phyloP scores from a whole-genome alignment of 495 filamentous ascomycete species.

The Talaromyces thailandensis region DNA sequence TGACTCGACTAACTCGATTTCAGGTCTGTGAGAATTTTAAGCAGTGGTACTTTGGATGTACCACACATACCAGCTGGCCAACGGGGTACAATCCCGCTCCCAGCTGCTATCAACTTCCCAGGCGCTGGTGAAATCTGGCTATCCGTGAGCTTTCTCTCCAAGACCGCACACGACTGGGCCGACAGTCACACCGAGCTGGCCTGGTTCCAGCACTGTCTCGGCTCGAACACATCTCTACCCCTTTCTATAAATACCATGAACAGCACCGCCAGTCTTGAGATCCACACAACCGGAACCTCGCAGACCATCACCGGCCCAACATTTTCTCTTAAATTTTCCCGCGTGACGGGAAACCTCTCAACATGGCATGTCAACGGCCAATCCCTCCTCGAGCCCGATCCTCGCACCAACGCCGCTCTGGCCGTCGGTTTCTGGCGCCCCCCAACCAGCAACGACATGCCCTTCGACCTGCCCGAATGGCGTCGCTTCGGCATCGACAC shows the following conservation, averaged over 20 bases:
- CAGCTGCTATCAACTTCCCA: neutral
- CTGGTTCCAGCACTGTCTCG: conserved; percentile 20
- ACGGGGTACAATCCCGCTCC: conserved; percentile 12
- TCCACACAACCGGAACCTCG: neutral
- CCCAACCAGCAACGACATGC: conserved; percentile 58
- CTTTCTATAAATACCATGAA: conserved; percentile 3
- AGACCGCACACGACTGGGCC: conserved; percentile 19
- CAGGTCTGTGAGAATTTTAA: conserved; percentile 7
- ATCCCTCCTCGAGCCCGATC: conserved; percentile 6
- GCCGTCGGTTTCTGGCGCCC: conserved; percentile 33
- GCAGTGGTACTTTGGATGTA: conserved; percentile 12
- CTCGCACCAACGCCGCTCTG: conserved; percentile 11
- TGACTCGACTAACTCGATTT: neutral
- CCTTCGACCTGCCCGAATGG: conserved; percentile 30
- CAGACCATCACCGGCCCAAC: neutral
- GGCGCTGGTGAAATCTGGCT: conserved; percentile 15
- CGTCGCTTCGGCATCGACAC: conserved; percentile 17
- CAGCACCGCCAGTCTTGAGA: neutral
- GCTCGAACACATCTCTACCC: conserved; percentile 1
- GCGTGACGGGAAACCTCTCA: conserved; percentile 11
- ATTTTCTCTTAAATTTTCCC: conserved; percentile 9
- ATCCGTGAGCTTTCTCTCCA: conserved; percentile 22
- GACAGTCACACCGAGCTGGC: conserved; percentile 22
- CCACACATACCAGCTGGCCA: conserved; percentile 13
- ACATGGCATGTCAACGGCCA: conserved; percentile 7